Conservation (phyloP, 345 rosid species). For the Sonneratia alba region DNA sequence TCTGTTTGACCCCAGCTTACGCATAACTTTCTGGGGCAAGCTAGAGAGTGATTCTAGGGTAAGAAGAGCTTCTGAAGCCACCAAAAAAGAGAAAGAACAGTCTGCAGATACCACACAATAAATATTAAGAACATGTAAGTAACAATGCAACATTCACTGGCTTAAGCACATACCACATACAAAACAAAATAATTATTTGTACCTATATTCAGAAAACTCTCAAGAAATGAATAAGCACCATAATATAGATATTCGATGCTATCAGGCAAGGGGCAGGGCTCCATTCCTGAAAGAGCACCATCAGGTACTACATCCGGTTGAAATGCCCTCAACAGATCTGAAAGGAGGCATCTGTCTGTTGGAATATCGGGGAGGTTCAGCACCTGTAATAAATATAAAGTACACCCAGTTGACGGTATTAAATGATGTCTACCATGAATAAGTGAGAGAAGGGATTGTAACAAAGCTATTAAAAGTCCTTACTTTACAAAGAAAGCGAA, state of each 20-base stretch:
- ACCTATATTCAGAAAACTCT: conserved; percentile 52
- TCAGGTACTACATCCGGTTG: conserved; percentile 36
- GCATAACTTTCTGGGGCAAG: conserved; percentile 31
- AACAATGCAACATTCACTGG: conserved; percentile 3
- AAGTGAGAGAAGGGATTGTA: neutral
- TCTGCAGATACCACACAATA: conserved; percentile 37
- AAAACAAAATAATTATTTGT: conserved; percentile 9
- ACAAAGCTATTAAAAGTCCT: conserved; percentile 10
- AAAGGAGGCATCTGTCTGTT: conserved; percentile 34
- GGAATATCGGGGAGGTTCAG: conserved; percentile 43
- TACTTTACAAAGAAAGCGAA: conserved; percentile 61
- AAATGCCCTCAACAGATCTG: conserved; percentile 58
- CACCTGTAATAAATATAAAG: conserved; percentile 27
- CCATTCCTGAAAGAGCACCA: conserved; percentile 24
- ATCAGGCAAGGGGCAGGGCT: conserved; percentile 43
- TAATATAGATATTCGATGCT: conserved; percentile 50
- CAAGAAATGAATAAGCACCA: conserved; percentile 56
- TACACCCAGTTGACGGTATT: conserved; percentile 3
- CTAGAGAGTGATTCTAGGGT: conserved; percentile 45
- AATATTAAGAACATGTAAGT: neutral
- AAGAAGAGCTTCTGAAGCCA: conserved; percentile 60
- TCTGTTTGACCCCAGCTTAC: conserved; percentile 29
- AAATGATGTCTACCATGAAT: neutral
- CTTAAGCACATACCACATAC: neutral
- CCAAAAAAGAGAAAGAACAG: conserved; percentile 57